These are phyloP conservation scores for Papiliotrema flavescens DNA, from an alignment of 1,284 basidiomycete genomes.

Conservation along the genomic window DNA sequence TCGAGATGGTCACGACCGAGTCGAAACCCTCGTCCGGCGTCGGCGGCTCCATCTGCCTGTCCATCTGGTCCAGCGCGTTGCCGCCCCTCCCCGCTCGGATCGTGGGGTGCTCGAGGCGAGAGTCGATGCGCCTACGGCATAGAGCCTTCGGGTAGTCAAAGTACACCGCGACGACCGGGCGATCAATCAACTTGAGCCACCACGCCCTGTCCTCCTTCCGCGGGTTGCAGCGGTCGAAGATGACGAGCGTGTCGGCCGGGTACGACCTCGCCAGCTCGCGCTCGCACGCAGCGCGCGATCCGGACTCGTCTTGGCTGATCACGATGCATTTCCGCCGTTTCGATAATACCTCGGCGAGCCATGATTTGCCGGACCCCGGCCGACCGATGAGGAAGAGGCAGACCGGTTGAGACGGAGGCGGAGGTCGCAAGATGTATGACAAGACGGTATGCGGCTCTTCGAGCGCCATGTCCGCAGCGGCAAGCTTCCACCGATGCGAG, in stretches of 20 bases:
- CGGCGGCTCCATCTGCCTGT: slow-evolving; percentile 52
- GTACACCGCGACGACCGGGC: slow-evolving; percentile 55
- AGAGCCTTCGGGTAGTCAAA: slow-evolving; percentile 57
- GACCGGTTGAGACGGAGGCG: background rate
- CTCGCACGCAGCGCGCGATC: slow-evolving; percentile 56
- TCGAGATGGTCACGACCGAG: background rate
- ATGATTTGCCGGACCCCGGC: slow-evolving; percentile 62
- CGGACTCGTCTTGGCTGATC: slow-evolving; percentile 59
- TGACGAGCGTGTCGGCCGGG: slow-evolving; percentile 42
- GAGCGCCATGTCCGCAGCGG: background rate
- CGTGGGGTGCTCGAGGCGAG: slow-evolving; percentile 58
- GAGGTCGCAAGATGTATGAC: background rate
- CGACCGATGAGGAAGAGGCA: slow-evolving; percentile 55
- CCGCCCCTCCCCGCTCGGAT: slow-evolving; percentile 59
- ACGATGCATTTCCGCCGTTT: slow-evolving; percentile 53
- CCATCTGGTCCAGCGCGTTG: slow-evolving; percentile 59
- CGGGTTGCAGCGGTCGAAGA: slow-evolving; percentile 60
- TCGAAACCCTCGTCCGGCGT: slow-evolving; percentile 56
- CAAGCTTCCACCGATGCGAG: slow-evolving; percentile 57
- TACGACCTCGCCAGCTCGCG: background rate
- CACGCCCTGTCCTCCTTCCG: slow-evolving; percentile 51
- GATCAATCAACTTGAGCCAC: slow-evolving; percentile 56
- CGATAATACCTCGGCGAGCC: slow-evolving; percentile 54
- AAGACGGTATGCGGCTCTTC: slow-evolving; percentile 30
- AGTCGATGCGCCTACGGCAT: slow-evolving; percentile 57